Evolutionary conservation across 2,329 filamentous ascomycete species (phyloP).

Genomic region (Fusarium subglutinans): DNA sequence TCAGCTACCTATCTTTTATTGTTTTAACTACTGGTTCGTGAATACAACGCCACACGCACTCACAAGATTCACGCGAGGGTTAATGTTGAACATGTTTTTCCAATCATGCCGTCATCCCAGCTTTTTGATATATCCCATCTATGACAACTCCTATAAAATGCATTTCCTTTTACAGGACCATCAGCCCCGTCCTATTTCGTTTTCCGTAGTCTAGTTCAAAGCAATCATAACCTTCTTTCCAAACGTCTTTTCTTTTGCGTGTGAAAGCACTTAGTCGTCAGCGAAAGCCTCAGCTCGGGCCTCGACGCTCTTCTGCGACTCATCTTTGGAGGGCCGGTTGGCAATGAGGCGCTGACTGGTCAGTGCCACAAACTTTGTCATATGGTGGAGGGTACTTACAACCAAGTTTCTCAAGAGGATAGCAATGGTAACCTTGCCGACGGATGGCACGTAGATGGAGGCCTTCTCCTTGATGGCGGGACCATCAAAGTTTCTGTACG

Average conservation of each 20-base stretch:
- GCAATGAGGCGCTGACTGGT: slow-evolving; percentile 59
- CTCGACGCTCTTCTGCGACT: slow-evolving; percentile 48
- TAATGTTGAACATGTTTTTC: neutral
- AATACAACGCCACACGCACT: neutral
- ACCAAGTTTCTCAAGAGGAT: slow-evolving; percentile 89
- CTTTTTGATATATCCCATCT: slow-evolving; percentile 33
- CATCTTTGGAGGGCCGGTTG: slow-evolving; percentile 55
- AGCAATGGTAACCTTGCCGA: slow-evolving; percentile 97
- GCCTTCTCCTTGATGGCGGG: slow-evolving; percentile 93
- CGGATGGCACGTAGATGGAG: slow-evolving; percentile 94
- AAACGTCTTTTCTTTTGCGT: neutral
- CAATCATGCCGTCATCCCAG: slow-evolving; percentile 1
- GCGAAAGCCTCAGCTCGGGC: slow-evolving; percentile 55
- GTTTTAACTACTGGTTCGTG: neutral
- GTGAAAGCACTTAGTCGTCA: slow-evolving; percentile 45
- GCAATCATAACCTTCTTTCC: slow-evolving; percentile 7
- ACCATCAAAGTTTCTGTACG: slow-evolving; percentile 88
- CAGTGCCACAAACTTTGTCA: slow-evolving; percentile 30
- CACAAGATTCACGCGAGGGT: neutral
- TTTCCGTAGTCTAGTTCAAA: slow-evolving; percentile 28
- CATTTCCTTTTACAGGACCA: slow-evolving; percentile 17
- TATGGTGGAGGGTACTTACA: slow-evolving; percentile 60
- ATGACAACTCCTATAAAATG: slow-evolving; percentile 34
- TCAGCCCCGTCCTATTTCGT: slow-evolving; percentile 10
- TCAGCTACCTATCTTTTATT: neutral